These are phyloP conservation scores for Linnemannia zychae DNA, from an alignment of 192 early-diverging fungal genomes.

Conservation along the genomic window DNA sequence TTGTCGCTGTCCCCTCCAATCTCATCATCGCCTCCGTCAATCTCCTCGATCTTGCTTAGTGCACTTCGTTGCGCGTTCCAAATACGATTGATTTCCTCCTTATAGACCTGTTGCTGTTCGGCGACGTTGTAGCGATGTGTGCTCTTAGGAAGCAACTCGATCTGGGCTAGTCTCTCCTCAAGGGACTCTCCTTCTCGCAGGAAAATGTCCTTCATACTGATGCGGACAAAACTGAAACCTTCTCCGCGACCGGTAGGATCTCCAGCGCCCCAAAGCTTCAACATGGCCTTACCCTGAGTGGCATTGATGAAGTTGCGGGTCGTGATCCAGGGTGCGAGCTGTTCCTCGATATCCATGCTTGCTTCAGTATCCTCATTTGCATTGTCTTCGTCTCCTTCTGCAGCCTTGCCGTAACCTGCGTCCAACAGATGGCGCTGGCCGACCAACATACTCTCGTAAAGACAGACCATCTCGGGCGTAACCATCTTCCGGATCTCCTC, in stretches of 20 bases:
- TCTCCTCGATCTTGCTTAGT: slow-evolving; percentile 70
- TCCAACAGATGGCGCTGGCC: slow-evolving; percentile 94
- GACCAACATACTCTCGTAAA: slow-evolving; percentile 93
- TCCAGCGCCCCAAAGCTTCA: slow-evolving; percentile 95
- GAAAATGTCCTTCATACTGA: slow-evolving; percentile 98
- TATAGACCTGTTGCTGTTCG: slow-evolving; percentile 96
- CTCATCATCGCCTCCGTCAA: slow-evolving; percentile 64
- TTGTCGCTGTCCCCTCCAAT: slow-evolving; percentile 55
- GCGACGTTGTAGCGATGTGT: slow-evolving; percentile 89
- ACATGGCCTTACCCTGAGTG: slow-evolving; percentile 93
- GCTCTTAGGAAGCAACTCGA: slow-evolving; percentile 84
- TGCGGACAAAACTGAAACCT: slow-evolving; percentile 97
- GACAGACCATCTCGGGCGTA: slow-evolving; percentile 95
- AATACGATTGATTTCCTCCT: slow-evolving; percentile 92
- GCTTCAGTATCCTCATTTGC: slow-evolving; percentile 80
- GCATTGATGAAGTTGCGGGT: slow-evolving; percentile 97
- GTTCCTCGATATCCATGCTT: slow-evolving; percentile 88
- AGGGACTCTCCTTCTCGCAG: slow-evolving; percentile 87
- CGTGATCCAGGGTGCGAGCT: slow-evolving; percentile 94
- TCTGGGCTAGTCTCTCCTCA: slow-evolving; percentile 87
- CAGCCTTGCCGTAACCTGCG: slow-evolving; percentile 83
- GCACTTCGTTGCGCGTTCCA: slow-evolving; percentile 91
- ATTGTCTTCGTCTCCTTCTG: slow-evolving; percentile 68
- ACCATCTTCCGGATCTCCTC: slow-evolving; percentile 93
- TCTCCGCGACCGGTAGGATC: slow-evolving; percentile 96